Evolutionary conservation across 768 basidiomycete species (phyloP), one percentile per base, ranked within the genome.

Genomic region (Amanita thiersii): DNA sequence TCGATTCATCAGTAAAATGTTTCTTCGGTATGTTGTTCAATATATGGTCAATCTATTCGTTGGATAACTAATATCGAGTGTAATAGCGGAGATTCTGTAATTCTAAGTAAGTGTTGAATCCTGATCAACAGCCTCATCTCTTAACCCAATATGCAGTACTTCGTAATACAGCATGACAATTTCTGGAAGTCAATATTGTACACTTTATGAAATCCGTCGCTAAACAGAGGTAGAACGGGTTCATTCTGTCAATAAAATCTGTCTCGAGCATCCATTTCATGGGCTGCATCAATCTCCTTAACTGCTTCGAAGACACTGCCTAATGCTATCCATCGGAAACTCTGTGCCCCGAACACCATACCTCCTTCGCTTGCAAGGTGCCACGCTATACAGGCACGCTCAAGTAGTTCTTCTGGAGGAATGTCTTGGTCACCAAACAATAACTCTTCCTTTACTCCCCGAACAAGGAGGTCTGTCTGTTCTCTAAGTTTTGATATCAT

Each of bases 1-100:
- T 64, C 77, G 96, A 36, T 99, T 98, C 69, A 94, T 99, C 61
- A 94, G 91, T 61, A 99, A 98, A 68, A 94, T 99, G 91, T 98
- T 94, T 65, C 65, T 98, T 47, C 76, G 90, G 87, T 86, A 54
- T 39, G 79, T 61, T 2, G 23, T 36, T 30, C 43, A 26, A 17
- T 37, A 8, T 28, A n/a, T 12, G 18, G 24, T 17, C 5, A n/a
- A n/a, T 15, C 12, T 42, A 44, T 7, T 40, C 39, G 45, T n/a
- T 56, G 10, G 37, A 29, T 43, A 24, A 42, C 21, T 10, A 28
- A 28, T 7, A 28, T 25, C 40, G 38, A 31, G 37, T 24, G 41
- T 48, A 34, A 19, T 52, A 91, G 93, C 34, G 96, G 96, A 17
- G 94, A 98, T 62, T 98, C 94, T 18, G 96, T 99, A 10, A 96